Conservation (phyloP, 2,329 filamentous ascomycete genomes). For the Ploettnerulaceae sp. region DNA sequence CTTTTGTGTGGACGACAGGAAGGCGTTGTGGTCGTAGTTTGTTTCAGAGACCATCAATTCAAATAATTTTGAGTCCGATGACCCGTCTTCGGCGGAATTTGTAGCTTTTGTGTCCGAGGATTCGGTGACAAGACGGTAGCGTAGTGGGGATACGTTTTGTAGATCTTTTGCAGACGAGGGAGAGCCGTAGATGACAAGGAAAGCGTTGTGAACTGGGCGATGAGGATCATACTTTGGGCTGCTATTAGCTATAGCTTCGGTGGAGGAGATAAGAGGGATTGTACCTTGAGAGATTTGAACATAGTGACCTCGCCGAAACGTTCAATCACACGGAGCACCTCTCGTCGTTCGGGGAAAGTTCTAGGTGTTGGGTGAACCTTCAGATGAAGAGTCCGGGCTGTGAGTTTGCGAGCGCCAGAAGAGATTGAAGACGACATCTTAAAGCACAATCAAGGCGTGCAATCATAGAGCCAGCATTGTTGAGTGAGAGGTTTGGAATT, state of each 20-base stretch:
- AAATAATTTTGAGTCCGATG: conserved; percentile 16
- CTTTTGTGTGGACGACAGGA: conserved; percentile 16
- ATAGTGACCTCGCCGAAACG: conserved; percentile 32
- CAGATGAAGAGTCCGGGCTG: conserved; percentile 30
- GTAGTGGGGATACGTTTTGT: conserved; percentile 27
- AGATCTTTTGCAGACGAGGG: conserved; percentile 20
- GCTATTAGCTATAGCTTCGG: not conserved
- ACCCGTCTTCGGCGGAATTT: not conserved
- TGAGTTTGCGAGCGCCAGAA: conserved; percentile 7
- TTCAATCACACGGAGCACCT: conserved; percentile 33
- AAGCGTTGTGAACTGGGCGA: conserved; percentile 26
- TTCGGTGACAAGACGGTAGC: conserved; percentile 25
- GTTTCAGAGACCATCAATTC: conserved; percentile 22
- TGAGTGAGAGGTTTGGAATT: no score
- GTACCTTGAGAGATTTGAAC: conserved; percentile 33
- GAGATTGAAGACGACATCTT: not conserved
- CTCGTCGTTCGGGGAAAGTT: conserved; percentile 32
- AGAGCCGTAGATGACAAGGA: conserved; percentile 27
- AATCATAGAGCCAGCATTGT: no score
- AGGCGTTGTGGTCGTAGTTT: conserved; percentile 18
- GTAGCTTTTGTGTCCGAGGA: not conserved
- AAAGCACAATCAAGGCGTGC: no score
- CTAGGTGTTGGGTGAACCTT: conserved; percentile 30
- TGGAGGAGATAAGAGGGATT: not conserved
- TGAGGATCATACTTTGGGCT: conserved; percentile 20